Percentiles rank a stretch among this genome's conserved stretches.
Evolutionary conservation across 306 rosid genomes (phyloP).

Genomic region (Vigna hirtella): DNA sequence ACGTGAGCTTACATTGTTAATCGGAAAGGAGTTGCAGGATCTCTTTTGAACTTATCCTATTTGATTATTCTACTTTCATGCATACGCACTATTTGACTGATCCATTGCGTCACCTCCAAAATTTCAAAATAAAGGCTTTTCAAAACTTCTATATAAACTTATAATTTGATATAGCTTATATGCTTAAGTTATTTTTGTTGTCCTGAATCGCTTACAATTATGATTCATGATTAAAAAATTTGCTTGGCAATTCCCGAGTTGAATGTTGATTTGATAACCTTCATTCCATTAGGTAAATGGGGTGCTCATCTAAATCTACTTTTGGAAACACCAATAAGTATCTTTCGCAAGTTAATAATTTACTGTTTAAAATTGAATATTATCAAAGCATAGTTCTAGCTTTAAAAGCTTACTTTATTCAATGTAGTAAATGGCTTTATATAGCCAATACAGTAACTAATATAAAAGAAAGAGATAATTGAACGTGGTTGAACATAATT

Average conservation of each 20-base stretch:
- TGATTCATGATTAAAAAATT: not conserved
- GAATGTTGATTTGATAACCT: not conserved
- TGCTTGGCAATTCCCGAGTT: not conserved
- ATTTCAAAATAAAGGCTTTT: not conserved
- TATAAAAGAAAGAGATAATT: no score
- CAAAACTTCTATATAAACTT: not conserved
- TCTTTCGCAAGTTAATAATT: constrained; percentile 18
- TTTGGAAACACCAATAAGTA: constrained; percentile 11
- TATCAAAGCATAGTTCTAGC: no score
- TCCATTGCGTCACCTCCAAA: not conserved
- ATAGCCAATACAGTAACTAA: no score
- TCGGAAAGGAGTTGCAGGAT: not conserved
- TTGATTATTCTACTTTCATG: not conserved
- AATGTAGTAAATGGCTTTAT: no score
- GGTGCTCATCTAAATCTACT: constrained; percentile 26
- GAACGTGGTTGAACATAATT: no score
- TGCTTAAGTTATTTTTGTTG: not conserved
- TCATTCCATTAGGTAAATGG: constrained; percentile 29
- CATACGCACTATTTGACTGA: no score
- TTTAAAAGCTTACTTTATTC: no score
- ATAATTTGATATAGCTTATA: no score
- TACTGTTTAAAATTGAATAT: no score
- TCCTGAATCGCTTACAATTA: not conserved
- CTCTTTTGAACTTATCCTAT: not conserved
- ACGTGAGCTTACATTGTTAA: not conserved